Evolutionary conservation across 2,329 filamentous ascomycete genomes (phyloP), one percentile per base, ranked within the genome.

Genomic region (Sporothrix sp.): DNA sequence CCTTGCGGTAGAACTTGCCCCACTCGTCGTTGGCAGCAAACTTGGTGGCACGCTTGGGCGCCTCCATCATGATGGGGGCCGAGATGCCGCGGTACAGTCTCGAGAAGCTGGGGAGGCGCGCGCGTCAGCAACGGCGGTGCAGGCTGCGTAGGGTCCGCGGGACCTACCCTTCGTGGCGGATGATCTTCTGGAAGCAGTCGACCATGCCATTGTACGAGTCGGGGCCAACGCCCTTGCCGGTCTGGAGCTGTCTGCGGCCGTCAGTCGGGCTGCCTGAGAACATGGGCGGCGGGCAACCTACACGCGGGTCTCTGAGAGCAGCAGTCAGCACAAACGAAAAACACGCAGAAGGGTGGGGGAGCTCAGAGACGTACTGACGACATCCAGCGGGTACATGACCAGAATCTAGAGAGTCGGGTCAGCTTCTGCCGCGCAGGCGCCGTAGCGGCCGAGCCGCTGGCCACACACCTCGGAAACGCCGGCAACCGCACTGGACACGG

Each of bases 21-120:
- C 93, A 98, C 67, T 91, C 87, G 67, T 98, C 93, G 71, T 98
- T 98, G 71, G 93, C 93, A 42, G 93, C 91, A 70, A 98, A 98
- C 71, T 98, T 98, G 73, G 88, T 97, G 38, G 58, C 64, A 51
- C 58, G 58, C 58, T 60, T 60, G 39, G 58, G 58, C 7, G 90
- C 90, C 71, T 97, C 91, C 91, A 98, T 98, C 59, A 97, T 78
- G 64, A 98, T 97, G 46, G 93, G 93, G 23, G 93, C 91, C 39
- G 79, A 82, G 68, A 98, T 98, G 64, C 93, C 93, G 59, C 93
- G 88, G 75, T 98, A 98, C 54, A 98, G 77, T 59, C 91, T 82
- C 56, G 87, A 93, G 69, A 86, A 82, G 54, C 87, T 93, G 60
- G 30, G 40, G 4, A 16, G 20, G 11, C 11, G 27, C 53, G 52